Evolutionary conservation across 352 stramenopile species (phyloP), one percentile per base, ranked within the genome.

Genomic region (Phytophthora tentaculata): DNA sequence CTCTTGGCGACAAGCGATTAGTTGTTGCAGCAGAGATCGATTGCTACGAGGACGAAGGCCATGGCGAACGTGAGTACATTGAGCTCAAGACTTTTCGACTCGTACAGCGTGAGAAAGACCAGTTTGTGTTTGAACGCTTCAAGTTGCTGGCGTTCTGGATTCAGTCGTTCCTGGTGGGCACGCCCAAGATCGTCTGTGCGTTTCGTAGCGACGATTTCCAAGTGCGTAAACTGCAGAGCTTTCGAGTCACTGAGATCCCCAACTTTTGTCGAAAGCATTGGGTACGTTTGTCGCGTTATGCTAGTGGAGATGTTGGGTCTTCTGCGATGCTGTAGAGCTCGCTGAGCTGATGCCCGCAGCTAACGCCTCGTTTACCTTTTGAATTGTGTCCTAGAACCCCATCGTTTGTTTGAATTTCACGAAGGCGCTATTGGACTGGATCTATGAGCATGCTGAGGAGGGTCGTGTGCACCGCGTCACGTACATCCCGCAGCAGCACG

Each of bases 101-200:
- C 1, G 35, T 94, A 7, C 51, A 79, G 43, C 77, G 62, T 0
- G 71, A 88, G 57, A 92, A 91, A 55, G 86, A 94, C 50, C 79
- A 76, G 32, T 91, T 80, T 48, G 72, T 84, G 14, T 94, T 94
- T 44, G 86, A 94, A 61, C 77, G 84, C 12, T 94, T 88, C 69
- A 94, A 94, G 60, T 56, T 92, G 43, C 63, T 94, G 6, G 81
- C 83, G n/a, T 92, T 92, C 63, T 94, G 86, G 86, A 92, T 94
- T 60, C 86, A 94, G 69, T 94, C 86, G 29, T 94, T 88, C 37
- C 35, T 94, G 19, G 84, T 92, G 13, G 86, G 86, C 7, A 86
- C 83, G 9, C 83, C 83, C 12, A 81, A 71, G 41, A 91, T 94
- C 55, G 81, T 91, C 39, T 91, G 80, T 28, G 86, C 81, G 29